Evolutionary conservation across 176 grass and related monocot species (phyloP).

Genomic region (Aegilops umbellulata): DNA sequence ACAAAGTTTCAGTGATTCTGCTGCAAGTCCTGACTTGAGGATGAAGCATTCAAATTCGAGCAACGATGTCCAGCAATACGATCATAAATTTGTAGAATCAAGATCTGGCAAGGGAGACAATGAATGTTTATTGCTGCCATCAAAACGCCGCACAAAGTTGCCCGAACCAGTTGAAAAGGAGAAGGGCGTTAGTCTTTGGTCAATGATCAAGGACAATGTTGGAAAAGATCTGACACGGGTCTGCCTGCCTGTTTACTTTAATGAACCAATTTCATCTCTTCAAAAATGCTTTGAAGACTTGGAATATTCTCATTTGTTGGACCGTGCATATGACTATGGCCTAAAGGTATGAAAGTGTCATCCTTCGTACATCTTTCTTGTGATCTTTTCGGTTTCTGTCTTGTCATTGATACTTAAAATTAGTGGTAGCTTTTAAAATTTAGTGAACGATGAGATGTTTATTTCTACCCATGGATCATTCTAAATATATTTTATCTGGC

Average conservation of each 20-base stretch:
- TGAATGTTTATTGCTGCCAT: not conserved
- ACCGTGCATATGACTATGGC: slow-evolving; percentile 48
- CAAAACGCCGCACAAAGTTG: slow-evolving; percentile 31
- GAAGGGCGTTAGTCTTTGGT: slow-evolving; percentile 53
- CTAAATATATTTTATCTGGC: not conserved
- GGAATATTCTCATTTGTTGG: slow-evolving; percentile 59
- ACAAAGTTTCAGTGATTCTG: slow-evolving; percentile 57
- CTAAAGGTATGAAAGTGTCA: slow-evolving; percentile 33
- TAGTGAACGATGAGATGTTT: not conserved
- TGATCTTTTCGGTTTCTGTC: not conserved
- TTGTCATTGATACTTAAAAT: not conserved
- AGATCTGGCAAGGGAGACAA: not conserved
- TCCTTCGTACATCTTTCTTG: not conserved
- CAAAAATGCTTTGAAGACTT: slow-evolving; percentile 71
- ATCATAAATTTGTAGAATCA: slow-evolving; percentile 15
- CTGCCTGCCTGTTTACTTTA: slow-evolving; percentile 63
- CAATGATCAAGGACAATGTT: slow-evolving; percentile 65
- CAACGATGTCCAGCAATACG: not conserved
- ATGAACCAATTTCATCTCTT: slow-evolving; percentile 61
- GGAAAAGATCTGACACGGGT: slow-evolving; percentile 59
- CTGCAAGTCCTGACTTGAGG: not conserved
- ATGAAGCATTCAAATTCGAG: slow-evolving; percentile 8
- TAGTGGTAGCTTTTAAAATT: not conserved
- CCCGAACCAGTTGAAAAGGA: slow-evolving; percentile 48
- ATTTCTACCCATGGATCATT: not conserved